A percentile compares a stretch with the other conserved stretches of the same genome.
Conservation (phyloP, 257 asterid genomes). For the Ilex asprella region DNA sequence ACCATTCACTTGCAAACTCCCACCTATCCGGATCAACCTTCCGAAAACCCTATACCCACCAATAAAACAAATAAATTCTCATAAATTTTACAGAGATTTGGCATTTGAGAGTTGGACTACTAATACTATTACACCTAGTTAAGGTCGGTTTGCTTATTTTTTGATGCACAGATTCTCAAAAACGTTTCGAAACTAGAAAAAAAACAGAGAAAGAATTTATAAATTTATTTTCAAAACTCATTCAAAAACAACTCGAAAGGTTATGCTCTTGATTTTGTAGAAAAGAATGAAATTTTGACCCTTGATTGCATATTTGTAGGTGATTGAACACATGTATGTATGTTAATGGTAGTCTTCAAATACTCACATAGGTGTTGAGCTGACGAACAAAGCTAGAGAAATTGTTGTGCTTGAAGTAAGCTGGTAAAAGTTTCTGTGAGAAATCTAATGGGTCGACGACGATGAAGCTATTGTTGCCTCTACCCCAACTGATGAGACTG, state of each 20-base stretch:
- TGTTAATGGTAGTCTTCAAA: background rate
- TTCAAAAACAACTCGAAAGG: too few species aligned
- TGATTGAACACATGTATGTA: too few species aligned
- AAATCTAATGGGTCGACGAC: slow-evolving; percentile 66
- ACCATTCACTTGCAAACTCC: slow-evolving; percentile 92
- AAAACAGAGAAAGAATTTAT: too few species aligned
- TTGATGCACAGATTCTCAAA: too few species aligned
- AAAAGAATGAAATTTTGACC: too few species aligned
- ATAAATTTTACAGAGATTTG: background rate
- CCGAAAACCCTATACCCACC: slow-evolving; percentile 43
- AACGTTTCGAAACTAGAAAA: too few species aligned
- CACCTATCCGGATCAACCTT: slow-evolving; percentile 88
- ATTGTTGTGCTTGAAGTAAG: slow-evolving; percentile 76
- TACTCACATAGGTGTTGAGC: slow-evolving; percentile 83
- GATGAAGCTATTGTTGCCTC: slow-evolving; percentile 52
- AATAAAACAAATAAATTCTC: slow-evolving; percentile 7
- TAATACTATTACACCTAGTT: too few species aligned
- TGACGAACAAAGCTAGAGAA: slow-evolving; percentile 94
- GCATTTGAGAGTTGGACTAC: too few species aligned
- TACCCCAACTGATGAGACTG: slow-evolving; percentile 59
- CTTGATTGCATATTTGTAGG: too few species aligned
- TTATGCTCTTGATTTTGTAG: too few species aligned
- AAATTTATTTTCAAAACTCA: too few species aligned
- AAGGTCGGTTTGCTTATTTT: too few species aligned
- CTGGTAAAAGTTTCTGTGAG: slow-evolving; percentile 61